Evolutionary conservation across 139 green algal genomes (phyloP).

Genomic region (Medakamo hakoo): DNA sequence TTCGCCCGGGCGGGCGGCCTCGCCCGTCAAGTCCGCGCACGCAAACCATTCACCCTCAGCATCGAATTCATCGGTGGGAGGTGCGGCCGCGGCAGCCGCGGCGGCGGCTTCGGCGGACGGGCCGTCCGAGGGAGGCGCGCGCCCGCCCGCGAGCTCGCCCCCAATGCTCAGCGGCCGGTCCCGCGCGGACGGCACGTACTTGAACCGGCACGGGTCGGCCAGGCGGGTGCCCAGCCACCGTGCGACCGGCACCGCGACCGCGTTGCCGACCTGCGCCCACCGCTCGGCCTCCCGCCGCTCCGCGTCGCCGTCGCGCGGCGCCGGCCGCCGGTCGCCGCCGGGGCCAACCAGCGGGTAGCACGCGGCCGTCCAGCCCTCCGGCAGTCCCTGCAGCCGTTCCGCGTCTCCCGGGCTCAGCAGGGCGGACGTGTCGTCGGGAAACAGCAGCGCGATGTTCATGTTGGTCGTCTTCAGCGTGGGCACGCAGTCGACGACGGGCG

Average conservation of each 20-base stretch:
- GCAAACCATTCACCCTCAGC: not conserved
- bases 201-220: conserved; percentile 39
- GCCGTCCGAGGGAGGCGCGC: not conserved
- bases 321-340: conserved; percentile 2
- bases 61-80: too few relatives aligned
- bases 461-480: conserved; percentile 76
- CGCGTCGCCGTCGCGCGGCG: conserved; percentile 25
- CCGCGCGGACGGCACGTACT: conserved; percentile 25
- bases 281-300: conserved; percentile 18
- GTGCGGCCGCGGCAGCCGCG: not conserved
- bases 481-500: conserved; percentile 52
- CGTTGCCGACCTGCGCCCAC: conserved; percentile 61
- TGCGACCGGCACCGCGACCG: conserved; percentile 62
- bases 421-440: conserved; percentile 34
- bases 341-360: conserved; percentile 38
- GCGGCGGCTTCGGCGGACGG: too few relatives aligned
- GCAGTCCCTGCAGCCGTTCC: conserved; percentile 65
- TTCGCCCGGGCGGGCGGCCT: not conserved
- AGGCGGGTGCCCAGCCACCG: conserved; percentile 57
- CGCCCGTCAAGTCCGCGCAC: not conserved
- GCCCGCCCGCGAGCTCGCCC: not conserved
- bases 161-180: conserved; percentile 13
- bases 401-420: conserved; percentile 60
- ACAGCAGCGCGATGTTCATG: conserved; percentile 57
- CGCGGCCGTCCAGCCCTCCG: conserved; percentile 37